phyloP scores from a whole-genome alignment of 1,284 basidiomycete species.

The Pholiota adiposa region DNA sequence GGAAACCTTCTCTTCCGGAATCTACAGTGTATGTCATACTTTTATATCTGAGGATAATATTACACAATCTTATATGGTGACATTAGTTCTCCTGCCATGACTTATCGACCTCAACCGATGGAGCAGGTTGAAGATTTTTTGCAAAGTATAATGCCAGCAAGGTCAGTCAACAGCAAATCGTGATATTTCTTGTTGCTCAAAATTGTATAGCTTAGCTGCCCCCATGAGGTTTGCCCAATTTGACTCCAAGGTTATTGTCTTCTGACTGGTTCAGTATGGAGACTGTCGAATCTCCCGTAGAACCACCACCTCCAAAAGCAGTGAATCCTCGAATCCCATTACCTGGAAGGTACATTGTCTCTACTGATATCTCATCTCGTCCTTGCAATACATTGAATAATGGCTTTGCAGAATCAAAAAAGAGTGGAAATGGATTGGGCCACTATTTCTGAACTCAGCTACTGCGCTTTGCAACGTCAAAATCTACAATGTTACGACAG shows the following conservation, averaged over 20 bases:
- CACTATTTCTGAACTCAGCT: constrained; percentile 37
- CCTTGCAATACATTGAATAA: not conserved
- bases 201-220: constrained; percentile 35
- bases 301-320: constrained; percentile 24
- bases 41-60: not conserved
- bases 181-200: not conserved
- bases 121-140: constrained; percentile 41
- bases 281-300: constrained; percentile 24
- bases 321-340: constrained; percentile 23
- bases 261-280: constrained; percentile 17
- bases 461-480: constrained; percentile 51
- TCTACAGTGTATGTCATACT: constrained; percentile 11
- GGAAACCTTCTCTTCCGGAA: not conserved
- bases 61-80: not conserved
- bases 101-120: constrained; percentile 1
- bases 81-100: constrained; percentile 8
- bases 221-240: constrained; percentile 21
- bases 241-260: not conserved
- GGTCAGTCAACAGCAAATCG: constrained; percentile 31
- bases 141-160: constrained; percentile 42
- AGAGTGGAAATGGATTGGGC: constrained; percentile 54
- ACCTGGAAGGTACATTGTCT: constrained; percentile 27
- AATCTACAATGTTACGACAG: constrained; percentile 49
- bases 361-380: not conserved
- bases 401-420: not conserved